phyloP scores from a whole-genome alignment of 2,329 filamentous ascomycete genomes.

The Pseudogymnoascus sp. region DNA sequence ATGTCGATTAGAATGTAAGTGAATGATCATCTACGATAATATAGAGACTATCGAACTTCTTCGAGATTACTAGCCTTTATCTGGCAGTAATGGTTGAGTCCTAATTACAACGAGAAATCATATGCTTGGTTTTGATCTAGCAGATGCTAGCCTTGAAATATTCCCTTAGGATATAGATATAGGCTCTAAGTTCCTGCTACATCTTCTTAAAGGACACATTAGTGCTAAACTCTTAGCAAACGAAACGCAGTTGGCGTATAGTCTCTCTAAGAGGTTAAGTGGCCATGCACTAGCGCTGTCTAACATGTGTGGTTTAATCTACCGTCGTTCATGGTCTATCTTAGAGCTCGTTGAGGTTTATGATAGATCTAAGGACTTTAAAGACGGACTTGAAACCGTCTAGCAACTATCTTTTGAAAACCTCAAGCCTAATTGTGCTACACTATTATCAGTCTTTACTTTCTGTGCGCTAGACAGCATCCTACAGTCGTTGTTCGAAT shows the following conservation, averaged over 20 bases:
- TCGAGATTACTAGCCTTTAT: conserved; percentile 11
- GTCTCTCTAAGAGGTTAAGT: background rate
- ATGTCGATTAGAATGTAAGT: conserved; percentile 9
- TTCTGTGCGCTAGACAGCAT: background rate
- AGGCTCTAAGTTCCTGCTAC: conserved; percentile 16
- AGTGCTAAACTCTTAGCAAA: background rate
- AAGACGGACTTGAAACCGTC: background rate
- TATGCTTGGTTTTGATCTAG: conserved; percentile 10
- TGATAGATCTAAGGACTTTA: background rate
- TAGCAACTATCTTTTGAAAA: background rate
- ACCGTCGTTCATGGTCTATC: background rate
- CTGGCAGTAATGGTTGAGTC: conserved; percentile 8
- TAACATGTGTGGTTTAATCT: background rate
- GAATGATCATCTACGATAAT: conserved; percentile 16
- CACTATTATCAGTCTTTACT: background rate
- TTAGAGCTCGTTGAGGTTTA: background rate
- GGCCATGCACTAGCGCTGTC: background rate
- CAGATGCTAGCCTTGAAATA: conserved; percentile 11
- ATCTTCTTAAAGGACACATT: background rate
- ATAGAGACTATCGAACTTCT: conserved; percentile 10
- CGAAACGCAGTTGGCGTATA: background rate
- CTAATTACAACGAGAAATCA: conserved; percentile 15
- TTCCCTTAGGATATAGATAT: conserved; percentile 18
- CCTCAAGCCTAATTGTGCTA: background rate
- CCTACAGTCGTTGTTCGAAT: background rate